Base-by-base conservation (phyloP, 1,284 basidiomycete genomes). In the Neotropicomus parvogracilis region DNA sequence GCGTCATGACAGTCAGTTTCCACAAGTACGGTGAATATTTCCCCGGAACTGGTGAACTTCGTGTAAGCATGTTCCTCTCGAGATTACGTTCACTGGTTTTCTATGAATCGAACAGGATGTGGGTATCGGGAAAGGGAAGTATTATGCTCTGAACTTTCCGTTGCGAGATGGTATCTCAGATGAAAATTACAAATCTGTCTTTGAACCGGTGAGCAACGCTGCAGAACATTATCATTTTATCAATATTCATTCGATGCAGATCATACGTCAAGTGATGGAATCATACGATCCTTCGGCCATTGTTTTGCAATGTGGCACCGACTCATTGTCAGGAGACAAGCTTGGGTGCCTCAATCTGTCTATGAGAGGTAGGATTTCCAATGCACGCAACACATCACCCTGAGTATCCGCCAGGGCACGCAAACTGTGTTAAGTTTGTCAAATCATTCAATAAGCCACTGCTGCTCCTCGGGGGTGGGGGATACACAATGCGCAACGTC, bases 11-110 rank as follows among this genome's bases (percentile, higher is more conserved):
- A 0, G 87, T 87, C 64, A 94, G 90, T 59, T 97, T 99, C 71
- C 97, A 99, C 71, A 99, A 99, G 70, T 99, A 97, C 60, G 97
- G 97, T 40, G 97, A 99, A 68, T 99, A 92, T 70, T 99, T 99
- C 73, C 97, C 97, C 16, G 97, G 97, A 11, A 99, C 97, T 2
- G 97, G 97, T 27, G 95, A 97, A 69, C 74, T 99, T 35, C 78
- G 95, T 56, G 90, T 91, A 66, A 59, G 85, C 66, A 26, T 24
- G 14, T 40, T 44, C 31, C 27, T 33, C 40, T 40, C 42, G 11
- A 50, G 38, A 21, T 19, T n/a, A 27, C 16, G 27, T 13, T 26
- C 48, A 26, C 20, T 17, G 35, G 33, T 35, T 46, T 36, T 29
- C 28, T 52, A 52, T 46, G 52, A 44, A 45, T 49, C 43, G 34